phyloP scores from a whole-genome alignment of 2,329 filamentous ascomycete species.

The Mollisiaceae sp. region DNA sequence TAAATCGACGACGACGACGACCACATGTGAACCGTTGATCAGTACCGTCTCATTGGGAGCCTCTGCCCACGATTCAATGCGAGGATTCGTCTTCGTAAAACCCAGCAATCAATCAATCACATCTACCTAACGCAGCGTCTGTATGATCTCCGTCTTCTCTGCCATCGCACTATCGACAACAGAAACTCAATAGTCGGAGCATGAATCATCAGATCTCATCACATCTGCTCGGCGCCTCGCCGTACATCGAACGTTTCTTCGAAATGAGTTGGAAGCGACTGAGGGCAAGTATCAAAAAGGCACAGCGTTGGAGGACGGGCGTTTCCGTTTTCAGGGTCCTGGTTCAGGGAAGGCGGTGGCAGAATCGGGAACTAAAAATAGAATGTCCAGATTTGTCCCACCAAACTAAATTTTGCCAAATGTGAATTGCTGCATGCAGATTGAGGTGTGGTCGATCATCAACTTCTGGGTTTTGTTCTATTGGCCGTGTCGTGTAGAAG shows the following conservation, averaged over 20 bases:
- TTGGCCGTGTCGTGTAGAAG: too few species aligned
- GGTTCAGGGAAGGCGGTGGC: neutral
- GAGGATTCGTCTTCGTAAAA: neutral
- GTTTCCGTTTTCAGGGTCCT: neutral
- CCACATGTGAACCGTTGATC: neutral
- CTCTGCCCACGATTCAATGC: neutral
- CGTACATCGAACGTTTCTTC: constrained; percentile 3
- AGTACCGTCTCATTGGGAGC: neutral
- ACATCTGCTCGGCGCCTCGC: constrained; percentile 1
- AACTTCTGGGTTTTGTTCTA: neutral
- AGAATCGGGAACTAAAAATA: neutral
- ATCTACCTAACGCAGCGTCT: neutral
- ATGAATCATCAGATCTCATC: constrained; percentile 10
- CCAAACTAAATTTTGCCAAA: neutral
- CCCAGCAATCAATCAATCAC: neutral
- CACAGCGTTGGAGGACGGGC: neutral
- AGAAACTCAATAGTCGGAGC: neutral
- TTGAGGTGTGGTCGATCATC: neutral
- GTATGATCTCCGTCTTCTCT: neutral
- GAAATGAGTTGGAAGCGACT: neutral
- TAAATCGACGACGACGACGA: neutral
- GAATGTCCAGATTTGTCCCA: neutral
- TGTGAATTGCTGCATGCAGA: neutral
- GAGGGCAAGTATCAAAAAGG: neutral
- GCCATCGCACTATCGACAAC: neutral